Percentiles rank a stretch among this genome's conserved stretches.
These are phyloP conservation scores for Fusarium sp. DNA, from an alignment of 2,329 filamentous ascomycete genomes.

Conservation along the genomic window DNA sequence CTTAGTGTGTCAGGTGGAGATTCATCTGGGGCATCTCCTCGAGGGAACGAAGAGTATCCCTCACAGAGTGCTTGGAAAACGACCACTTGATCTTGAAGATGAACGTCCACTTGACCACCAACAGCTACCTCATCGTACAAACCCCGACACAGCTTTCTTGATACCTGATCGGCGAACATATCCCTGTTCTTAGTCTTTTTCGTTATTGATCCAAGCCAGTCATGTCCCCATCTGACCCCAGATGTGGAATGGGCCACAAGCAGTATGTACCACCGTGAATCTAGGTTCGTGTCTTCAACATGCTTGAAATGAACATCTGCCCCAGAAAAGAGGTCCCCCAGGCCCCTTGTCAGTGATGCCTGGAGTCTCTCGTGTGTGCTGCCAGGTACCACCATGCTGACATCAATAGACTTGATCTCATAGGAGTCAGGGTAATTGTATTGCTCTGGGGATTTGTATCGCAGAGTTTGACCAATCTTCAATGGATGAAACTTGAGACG, in stretches of 20 bases:
- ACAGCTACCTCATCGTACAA: constrained; percentile 57
- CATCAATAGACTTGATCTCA: constrained; percentile 58
- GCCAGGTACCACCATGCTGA: constrained; percentile 61
- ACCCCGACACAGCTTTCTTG: constrained; percentile 56
- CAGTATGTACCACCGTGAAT: constrained; percentile 64
- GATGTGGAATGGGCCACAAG: constrained; percentile 62
- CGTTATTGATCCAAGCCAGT: constrained; percentile 54
- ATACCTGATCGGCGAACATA: constrained; percentile 52
- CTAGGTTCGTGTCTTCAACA: constrained; percentile 61
- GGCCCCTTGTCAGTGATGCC: constrained; percentile 50
- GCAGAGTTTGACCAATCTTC: constrained; percentile 49
- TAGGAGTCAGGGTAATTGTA: constrained; percentile 41
- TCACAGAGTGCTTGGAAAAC: constrained; percentile 68
- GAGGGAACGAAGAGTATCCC: constrained; percentile 60
- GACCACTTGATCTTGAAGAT: constrained; percentile 70
- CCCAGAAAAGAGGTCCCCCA: constrained; percentile 55
- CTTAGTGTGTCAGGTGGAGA: constrained; percentile 31
- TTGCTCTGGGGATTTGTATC: constrained; percentile 43
- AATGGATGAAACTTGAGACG: constrained; percentile 54
- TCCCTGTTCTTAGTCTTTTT: constrained; percentile 50
- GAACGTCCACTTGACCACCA: constrained; percentile 62
- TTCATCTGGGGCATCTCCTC: constrained; percentile 36
- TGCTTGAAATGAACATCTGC: constrained; percentile 57
- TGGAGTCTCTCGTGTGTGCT: constrained; percentile 55
- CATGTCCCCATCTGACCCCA: constrained; percentile 60